Conservation (phyloP, 495 filamentous ascomycete species). For the Xylaria scruposa region DNA sequence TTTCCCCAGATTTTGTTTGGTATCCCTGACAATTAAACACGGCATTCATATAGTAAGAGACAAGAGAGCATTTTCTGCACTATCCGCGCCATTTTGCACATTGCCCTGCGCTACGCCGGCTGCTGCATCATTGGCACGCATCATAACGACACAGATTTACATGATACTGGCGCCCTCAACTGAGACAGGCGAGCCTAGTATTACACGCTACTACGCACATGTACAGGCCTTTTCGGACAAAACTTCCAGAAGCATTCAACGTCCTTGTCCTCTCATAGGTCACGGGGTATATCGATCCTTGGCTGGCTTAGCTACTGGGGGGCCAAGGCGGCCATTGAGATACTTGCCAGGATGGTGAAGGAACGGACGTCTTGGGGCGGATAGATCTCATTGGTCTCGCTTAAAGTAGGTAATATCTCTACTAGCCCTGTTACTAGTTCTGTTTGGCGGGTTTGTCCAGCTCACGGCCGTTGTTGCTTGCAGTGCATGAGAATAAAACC, state of each 20-base stretch:
- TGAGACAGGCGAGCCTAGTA: neutral
- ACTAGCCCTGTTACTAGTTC: constrained; percentile 5
- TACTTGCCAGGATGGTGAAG: neutral
- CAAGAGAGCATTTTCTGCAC: neutral
- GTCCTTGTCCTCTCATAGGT: constrained; percentile 11
- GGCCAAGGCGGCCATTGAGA: neutral
- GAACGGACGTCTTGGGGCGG: neutral
- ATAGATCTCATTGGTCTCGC: constrained; percentile 13
- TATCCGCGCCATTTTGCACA: neutral
- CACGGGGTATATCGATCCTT: neutral
- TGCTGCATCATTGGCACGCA: neutral
- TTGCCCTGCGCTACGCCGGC: neutral
- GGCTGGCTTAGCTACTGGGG: neutral
- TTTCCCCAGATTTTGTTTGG: constrained; percentile 16
- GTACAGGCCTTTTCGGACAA: neutral
- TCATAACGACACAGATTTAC: neutral
- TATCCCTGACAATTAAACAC: neutral
- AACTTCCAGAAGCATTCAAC: constrained; percentile 18
- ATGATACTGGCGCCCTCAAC: neutral
- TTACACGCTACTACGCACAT: neutral
- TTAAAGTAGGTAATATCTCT: constrained; percentile 11
- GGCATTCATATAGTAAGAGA: neutral
- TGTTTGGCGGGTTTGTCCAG: constrained; percentile 8
- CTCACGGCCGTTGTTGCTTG: neutral
- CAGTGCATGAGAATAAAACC: constrained; percentile 16